phyloP scores from a whole-genome alignment of 1,284 basidiomycete species.

The Naganishia liquefaciens region DNA sequence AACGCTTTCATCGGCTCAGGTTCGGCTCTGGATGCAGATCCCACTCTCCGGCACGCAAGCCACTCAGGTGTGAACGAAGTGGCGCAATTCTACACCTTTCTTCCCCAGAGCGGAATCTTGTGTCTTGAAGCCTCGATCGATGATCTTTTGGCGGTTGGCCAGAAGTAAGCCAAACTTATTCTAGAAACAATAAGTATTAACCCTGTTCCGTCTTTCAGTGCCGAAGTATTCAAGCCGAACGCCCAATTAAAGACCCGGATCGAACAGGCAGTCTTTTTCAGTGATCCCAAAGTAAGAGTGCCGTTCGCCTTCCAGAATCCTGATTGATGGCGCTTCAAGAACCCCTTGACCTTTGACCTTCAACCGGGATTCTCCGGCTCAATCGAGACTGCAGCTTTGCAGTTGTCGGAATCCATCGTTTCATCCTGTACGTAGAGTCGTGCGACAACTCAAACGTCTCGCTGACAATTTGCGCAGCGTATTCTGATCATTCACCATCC shows the following conservation, averaged over 20 bases:
- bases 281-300: conserved; percentile 51
- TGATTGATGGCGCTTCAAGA: conserved; percentile 40
- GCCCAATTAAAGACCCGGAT: conserved; percentile 56
- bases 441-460: too few species aligned
- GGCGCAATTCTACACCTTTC: conserved; percentile 41
- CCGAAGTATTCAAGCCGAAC: conserved; percentile 27
- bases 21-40: conserved; percentile 8
- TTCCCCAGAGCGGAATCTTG: conserved; percentile 47
- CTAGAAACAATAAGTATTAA: background rate
- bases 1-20: conserved; percentile 20
- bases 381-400: conserved; percentile 56
- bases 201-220: conserved; percentile 19
- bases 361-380: conserved; percentile 54
- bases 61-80: conserved; percentile 5
- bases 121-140: conserved; percentile 41
- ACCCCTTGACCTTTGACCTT: conserved; percentile 59
- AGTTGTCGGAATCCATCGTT: conserved; percentile 56
- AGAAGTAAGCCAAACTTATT: background rate
- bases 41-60: conserved; percentile 4
- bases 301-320: background rate
- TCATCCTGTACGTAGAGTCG: conserved; percentile 45
- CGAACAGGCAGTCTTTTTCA: conserved; percentile 61
- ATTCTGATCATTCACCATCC: conserved; percentile 69
- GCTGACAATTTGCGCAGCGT: conserved; percentile 58
- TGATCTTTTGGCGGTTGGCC: conserved; percentile 17